Evolutionary conservation across 2,329 filamentous ascomycete genomes (phyloP), one percentile per base, ranked within the genome.

Genomic region (Aschersonia sp.): DNA sequence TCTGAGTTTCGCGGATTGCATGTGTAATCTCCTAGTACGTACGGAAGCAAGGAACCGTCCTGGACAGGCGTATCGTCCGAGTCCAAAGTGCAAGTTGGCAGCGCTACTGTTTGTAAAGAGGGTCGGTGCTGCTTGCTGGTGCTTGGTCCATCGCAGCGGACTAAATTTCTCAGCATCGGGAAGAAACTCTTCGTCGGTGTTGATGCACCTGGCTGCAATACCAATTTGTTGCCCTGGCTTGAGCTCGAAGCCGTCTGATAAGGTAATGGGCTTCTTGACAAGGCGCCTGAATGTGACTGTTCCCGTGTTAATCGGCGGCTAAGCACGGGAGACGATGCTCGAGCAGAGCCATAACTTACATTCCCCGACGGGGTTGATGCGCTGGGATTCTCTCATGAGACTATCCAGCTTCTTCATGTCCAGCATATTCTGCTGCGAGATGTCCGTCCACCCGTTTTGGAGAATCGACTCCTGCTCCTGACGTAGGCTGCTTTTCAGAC

Each of bases 341-440:
- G 7, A n/a, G 3, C 5, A 29, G 31, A 31, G 12, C 10, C 5
- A 12, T 2, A 2, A 30, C 46, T 47, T 43, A 53, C 52, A 51
- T 39, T 51, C 48, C 11, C 52, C 50, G 11, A 53, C 50, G 5
- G 52, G 52, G 31, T 54, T 54, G 43, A 54, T 37, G 2, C 52
- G 49, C 40, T 54, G 52, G 8, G 52, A 54, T 41, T 54, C 52
- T 30, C 50, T 48, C 52, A 54, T 54, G 14, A 56, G 43, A 30
- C 52, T 53, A 41, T 54, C 52, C 14, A 56, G 47, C 9, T 52
- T 48, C 39, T 50, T 56, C 49, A 52, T 49, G 30, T 54, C 46
- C 5, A 55, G 53, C 45, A 53, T 52, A 6, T 50, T 44, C 37
- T 55, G 52, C 29, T 51, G 51, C 31, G 32, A 44, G 32, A 52